Conservation (phyloP, 2,329 filamentous ascomycete species). For the Arthrobotrys musiformis region DNA sequence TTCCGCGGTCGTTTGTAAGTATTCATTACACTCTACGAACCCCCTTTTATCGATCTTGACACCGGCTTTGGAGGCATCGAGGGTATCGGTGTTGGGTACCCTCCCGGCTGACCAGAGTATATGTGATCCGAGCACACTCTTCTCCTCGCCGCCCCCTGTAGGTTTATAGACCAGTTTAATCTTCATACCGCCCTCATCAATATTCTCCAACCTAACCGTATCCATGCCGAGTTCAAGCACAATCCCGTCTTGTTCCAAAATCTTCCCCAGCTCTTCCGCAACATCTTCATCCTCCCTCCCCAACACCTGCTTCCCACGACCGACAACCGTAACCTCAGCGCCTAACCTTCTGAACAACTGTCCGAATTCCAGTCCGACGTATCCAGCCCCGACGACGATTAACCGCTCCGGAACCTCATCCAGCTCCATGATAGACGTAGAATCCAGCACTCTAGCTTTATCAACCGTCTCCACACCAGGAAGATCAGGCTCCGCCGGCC, state of each 20-base stretch:
- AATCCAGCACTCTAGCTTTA: conserved; percentile 64
- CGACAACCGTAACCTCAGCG: conserved; percentile 67
- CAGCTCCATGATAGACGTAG: conserved; percentile 66
- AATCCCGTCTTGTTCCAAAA: conserved; percentile 65
- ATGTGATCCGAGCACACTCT: conserved; percentile 64
- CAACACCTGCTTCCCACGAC: conserved; percentile 62
- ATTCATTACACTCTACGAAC: conserved; percentile 65
- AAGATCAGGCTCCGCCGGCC: conserved; percentile 63
- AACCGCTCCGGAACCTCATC: conserved; percentile 66
- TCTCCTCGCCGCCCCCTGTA: conserved; percentile 46
- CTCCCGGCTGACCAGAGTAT: conserved; percentile 67
- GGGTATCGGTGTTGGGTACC: conserved; percentile 66
- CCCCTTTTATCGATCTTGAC: conserved; percentile 64
- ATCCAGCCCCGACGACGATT: conserved; percentile 68
- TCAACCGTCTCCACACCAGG: conserved; percentile 63
- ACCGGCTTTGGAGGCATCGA: conserved; percentile 64
- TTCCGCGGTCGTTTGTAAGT: conserved; percentile 64
- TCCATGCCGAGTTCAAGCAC: conserved; percentile 22
- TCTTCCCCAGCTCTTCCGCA: conserved; percentile 63
- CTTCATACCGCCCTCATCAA: conserved; percentile 25
- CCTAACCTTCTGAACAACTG: conserved; percentile 68
- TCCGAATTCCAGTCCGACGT: conserved; percentile 68
- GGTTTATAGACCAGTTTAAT: conserved; percentile 25
- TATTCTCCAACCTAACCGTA: conserved; percentile 16
- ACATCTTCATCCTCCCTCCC: conserved; percentile 67